Base-by-base conservation (phyloP, 768 basidiomycete genomes). In the Stropharia rugosoannulata region DNA sequence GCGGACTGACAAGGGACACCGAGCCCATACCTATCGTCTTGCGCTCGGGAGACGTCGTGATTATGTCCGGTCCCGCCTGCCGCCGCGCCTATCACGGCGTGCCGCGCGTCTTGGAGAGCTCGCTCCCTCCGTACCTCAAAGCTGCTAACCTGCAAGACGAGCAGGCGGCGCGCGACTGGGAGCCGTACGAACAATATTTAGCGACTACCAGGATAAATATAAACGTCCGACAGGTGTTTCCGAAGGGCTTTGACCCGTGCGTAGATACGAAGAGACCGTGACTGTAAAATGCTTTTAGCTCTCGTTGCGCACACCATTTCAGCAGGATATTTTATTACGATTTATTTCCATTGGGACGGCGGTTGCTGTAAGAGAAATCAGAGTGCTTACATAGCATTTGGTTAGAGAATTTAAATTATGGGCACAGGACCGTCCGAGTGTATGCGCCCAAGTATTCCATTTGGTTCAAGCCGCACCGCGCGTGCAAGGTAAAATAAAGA, bases 11-110 rank as follows among this genome's bases (percentile, higher is more conserved):
- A 8, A 81, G 95, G 52, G 87, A 95, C 49, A 76, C 74, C 0
- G 78, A 84, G 16, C 96, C 96, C 2, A 72, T 85, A 12, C 84
- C 95, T 0, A 86, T 99, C 56, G 77, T 98, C 18, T 78, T 99
- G 2, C 85, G 94, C 16, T 95, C 92, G 0, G 96, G 96, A 2
- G 97, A 99, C 66, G 84, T 89, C 1, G 76, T 97, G 18, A 85
- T 98, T 64, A 97, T 99, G 95, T 90, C 91, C 0, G 96, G 97
- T 0, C 87, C 87, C 8, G 75, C 75, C 19, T 91, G 93, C 62
- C 80, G 95, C 52, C 76, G 93, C 37, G 90, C 88, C n/a, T 98
- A 91, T 68, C 96, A 99, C 62, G 96, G 95, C 12, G 84, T 98
- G 2, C 96, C 96, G 1, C 80, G 95, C 37, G 89, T 98, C 55